Conservation (phyloP, 1,139 yeast species). For the Debaryomyces sp. region DNA sequence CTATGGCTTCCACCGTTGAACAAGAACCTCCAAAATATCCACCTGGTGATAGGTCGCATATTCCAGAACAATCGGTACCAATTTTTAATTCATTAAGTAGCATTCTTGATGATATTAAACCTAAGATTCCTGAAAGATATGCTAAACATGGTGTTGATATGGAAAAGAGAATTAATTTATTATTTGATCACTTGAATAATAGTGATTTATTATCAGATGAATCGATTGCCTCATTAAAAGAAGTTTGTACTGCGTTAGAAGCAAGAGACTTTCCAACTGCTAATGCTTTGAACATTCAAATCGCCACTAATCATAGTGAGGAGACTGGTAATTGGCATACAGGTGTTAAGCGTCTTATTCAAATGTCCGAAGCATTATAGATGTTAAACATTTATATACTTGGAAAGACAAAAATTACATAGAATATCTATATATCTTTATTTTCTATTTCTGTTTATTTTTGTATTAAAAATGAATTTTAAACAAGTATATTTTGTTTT, state of each 20-base stretch:
- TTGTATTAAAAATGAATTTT: background rate
- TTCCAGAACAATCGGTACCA: slow-evolving; percentile 59
- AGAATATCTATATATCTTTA: slow-evolving; percentile 3
- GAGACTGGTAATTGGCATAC: slow-evolving; percentile 94
- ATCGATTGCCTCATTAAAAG: slow-evolving; percentile 57
- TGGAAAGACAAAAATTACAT: background rate
- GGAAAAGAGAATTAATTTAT: slow-evolving; percentile 74
- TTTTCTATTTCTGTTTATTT: background rate
- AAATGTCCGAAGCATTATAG: slow-evolving; percentile 62
- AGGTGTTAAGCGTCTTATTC: slow-evolving; percentile 86
- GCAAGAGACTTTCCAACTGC: slow-evolving; percentile 64
- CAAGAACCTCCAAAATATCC: slow-evolving; percentile 50
- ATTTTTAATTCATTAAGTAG: slow-evolving; percentile 57
- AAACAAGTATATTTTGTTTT: background rate
- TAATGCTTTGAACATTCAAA: slow-evolving; percentile 53
- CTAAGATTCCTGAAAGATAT: slow-evolving; percentile 76
- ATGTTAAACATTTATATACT: slow-evolving; percentile 5
- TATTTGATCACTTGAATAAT: slow-evolving; percentile 81
- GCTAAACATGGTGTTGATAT: slow-evolving; percentile 78
- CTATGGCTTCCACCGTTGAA: slow-evolving; percentile 20
- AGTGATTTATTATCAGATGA: slow-evolving; percentile 63
- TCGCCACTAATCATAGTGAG: slow-evolving; percentile 66
- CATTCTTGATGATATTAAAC: slow-evolving; percentile 65
- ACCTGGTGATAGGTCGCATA: slow-evolving; percentile 71
- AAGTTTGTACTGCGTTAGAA: slow-evolving; percentile 54